Evolutionary conservation across 78 protist species (phyloP).

Genomic region (Ministeria vibrans): DNA sequence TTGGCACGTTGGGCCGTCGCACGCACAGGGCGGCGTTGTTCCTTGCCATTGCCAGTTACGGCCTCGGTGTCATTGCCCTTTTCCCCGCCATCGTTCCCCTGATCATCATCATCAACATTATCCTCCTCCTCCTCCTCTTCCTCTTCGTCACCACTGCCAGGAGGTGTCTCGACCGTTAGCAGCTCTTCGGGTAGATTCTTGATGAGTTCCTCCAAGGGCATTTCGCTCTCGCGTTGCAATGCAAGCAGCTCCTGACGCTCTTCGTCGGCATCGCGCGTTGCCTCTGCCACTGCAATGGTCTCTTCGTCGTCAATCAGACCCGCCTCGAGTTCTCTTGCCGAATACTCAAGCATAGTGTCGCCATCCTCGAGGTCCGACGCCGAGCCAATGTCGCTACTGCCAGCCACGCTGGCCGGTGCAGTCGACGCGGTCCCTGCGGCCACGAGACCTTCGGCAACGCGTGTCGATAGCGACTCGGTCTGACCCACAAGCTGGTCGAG

Average conservation of each 20-base stretch:
- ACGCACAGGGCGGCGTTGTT: neutral
- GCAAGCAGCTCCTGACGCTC: neutral
- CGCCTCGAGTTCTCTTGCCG: neutral
- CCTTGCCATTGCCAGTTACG: neutral
- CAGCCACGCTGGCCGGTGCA: neutral
- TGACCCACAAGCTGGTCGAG: conserved; percentile 66
- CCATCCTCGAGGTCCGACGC: neutral
- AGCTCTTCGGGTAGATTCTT: neutral
- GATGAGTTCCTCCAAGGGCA: neutral
- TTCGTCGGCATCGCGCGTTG: neutral
- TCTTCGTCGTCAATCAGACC: neutral
- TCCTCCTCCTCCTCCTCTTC: neutral
- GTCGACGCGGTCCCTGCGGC: neutral
- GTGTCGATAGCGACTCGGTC: conserved; percentile 41
- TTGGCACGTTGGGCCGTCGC: neutral
- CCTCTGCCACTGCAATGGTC: neutral
- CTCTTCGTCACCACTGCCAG: neutral
- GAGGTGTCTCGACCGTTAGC: neutral
- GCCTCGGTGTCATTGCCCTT: neutral
- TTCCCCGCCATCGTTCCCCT: neutral
- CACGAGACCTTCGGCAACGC: conserved; percentile 34
- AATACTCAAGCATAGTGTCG: neutral
- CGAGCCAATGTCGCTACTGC: neutral
- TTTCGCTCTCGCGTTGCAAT: neutral
- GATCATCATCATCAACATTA: neutral